Conservation (phyloP, 768 basidiomycete genomes). For the Floccularia luteovirens region DNA sequence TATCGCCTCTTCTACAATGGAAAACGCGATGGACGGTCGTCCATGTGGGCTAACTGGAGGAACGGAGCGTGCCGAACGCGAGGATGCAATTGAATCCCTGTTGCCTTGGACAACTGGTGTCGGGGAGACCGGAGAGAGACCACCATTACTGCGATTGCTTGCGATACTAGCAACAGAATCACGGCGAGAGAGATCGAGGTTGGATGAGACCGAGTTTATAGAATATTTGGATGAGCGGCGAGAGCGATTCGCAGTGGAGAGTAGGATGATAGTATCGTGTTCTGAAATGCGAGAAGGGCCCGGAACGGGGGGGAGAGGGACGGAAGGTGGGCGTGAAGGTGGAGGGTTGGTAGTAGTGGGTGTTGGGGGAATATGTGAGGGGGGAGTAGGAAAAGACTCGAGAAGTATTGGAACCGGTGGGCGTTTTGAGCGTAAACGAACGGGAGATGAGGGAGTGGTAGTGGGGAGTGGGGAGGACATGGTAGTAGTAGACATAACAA, state of each 20-base stretch:
- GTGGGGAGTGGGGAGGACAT: too few species aligned
- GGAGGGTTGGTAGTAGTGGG: constrained; percentile 41
- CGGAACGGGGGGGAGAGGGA: constrained; percentile 61
- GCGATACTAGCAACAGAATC: background rate
- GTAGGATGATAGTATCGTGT: constrained; percentile 36
- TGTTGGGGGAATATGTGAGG: constrained; percentile 29
- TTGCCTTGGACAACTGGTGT: too few species aligned
- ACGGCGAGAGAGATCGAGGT: background rate
- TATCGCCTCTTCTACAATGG: constrained; percentile 13
- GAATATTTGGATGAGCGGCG: background rate
- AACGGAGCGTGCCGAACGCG: background rate
- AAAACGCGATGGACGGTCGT: constrained; percentile 18
- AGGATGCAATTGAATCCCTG: background rate
- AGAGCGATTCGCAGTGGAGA: constrained; percentile 12
- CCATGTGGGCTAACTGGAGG: too few species aligned
- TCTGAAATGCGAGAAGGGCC: constrained; percentile 51
- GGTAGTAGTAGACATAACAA: too few species aligned
- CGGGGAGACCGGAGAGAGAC: background rate
- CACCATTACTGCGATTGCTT: background rate
- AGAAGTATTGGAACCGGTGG: constrained; percentile 22
- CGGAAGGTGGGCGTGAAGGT: constrained; percentile 46
- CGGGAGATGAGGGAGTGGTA: too few species aligned
- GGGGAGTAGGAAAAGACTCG: constrained; percentile 33
- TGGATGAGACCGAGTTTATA: background rate
- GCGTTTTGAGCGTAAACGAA: constrained; percentile 7